Evolutionary conservation across 208 protist genomes (phyloP).

Genomic region (Novymonas esmeraldas): DNA sequence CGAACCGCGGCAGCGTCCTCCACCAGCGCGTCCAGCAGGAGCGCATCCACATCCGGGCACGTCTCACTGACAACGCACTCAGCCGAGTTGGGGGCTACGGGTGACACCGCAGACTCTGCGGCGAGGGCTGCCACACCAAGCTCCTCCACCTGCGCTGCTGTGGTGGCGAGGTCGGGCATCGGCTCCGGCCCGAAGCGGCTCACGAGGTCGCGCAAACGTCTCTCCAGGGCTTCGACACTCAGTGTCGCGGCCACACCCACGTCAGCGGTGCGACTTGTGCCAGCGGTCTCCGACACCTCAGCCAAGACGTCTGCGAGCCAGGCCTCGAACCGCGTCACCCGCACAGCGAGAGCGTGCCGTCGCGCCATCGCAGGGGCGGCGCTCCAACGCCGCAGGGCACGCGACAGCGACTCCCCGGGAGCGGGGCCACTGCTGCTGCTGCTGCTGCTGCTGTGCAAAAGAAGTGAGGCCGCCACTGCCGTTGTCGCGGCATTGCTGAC

Average conservation of each 20-base stretch:
- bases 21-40: constrained; percentile 14
- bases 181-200: constrained; percentile 4
- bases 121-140: no score
- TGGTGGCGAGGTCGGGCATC: not conserved
- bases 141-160: no score
- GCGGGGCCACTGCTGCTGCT: not conserved
- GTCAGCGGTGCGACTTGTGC: no score
- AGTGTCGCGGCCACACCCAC: no score
- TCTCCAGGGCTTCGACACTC: not conserved
- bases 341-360: constrained; percentile 3
- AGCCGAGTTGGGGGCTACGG: no score
- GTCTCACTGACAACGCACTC: no score
- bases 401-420: not conserved
- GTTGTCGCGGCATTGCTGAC: not conserved
- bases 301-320: constrained; percentile 4
- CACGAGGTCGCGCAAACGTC: not conserved
- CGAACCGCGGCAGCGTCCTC: constrained; percentile 10
- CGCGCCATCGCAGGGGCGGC: not conserved
- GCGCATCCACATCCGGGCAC: not conserved
- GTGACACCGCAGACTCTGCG: no score
- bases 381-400: not conserved
- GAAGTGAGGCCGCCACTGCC: constrained; percentile 6
- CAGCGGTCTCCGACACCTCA: no score
- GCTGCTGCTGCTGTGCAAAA: not conserved
- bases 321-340: constrained; percentile 5